Evolutionary conservation across 2,329 filamentous ascomycete species (phyloP).

Genomic region (Epichloe typhina): DNA sequence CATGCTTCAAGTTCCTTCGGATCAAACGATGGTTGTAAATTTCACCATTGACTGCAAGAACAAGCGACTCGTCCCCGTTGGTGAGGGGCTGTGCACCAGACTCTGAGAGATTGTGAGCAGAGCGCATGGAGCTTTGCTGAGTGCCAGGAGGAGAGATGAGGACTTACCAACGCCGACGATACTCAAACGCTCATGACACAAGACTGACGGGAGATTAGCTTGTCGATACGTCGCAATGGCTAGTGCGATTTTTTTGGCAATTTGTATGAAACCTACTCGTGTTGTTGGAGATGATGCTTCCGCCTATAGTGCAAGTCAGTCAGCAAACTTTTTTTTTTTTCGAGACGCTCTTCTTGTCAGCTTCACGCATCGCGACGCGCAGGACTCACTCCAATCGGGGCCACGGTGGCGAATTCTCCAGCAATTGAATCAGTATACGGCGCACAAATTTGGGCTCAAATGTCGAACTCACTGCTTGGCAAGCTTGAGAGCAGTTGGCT

Average conservation of each 20-base stretch:
- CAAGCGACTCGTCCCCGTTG: slow-evolving; percentile 77
- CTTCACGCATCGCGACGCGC: background rate
- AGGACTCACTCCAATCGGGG: slow-evolving; percentile 87
- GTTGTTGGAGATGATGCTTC: slow-evolving; percentile 77
- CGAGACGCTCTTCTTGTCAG: background rate
- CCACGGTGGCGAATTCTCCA: slow-evolving; percentile 82
- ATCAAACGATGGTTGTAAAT: slow-evolving; percentile 99
- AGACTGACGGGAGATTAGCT: slow-evolving; percentile 40
- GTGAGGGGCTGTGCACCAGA: slow-evolving; percentile 90
- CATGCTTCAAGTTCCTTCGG: slow-evolving; percentile 69
- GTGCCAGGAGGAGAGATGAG: background rate
- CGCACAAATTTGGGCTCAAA: background rate
- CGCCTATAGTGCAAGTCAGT: slow-evolving; percentile 41
- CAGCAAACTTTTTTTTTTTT: background rate
- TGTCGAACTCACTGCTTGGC: slow-evolving; percentile 67
- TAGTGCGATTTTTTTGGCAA: background rate
- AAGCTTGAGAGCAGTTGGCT: slow-evolving; percentile 84
- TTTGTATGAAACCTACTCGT: slow-evolving; percentile 54
- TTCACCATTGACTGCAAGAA: slow-evolving; percentile 95
- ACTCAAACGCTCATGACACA: slow-evolving; percentile 93
- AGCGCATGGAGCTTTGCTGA: slow-evolving; percentile 7
- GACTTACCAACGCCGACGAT: slow-evolving; percentile 88
- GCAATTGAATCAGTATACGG: slow-evolving; percentile 5
- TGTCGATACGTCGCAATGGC: no score
- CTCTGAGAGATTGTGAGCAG: slow-evolving; percentile 39